phyloP scores from a whole-genome alignment of 257 asterid species.

The Plantago major region DNA sequence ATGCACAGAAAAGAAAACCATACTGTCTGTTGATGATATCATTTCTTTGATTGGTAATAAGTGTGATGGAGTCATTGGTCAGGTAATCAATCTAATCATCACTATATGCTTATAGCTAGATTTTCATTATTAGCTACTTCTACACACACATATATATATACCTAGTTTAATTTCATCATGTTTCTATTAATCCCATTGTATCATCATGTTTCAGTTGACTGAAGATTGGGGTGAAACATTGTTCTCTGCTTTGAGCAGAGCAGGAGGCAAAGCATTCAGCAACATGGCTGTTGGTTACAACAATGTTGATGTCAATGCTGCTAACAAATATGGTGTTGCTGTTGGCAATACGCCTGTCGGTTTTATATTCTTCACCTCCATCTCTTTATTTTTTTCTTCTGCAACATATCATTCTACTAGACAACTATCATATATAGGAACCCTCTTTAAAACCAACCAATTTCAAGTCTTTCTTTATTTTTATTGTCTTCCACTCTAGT shows the following conservation, averaged over 20 bases:
- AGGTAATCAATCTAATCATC: conserved; percentile 39
- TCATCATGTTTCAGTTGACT: conserved; percentile 59
- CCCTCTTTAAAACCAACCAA: neutral
- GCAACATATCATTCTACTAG: too few species aligned
- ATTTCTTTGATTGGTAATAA: conserved; percentile 69
- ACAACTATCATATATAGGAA: too few species aligned
- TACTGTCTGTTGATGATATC: conserved; percentile 87
- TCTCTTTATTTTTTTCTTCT: too few species aligned
- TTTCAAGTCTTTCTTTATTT: neutral
- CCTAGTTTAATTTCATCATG: too few species aligned
- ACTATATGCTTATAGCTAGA: too few species aligned
- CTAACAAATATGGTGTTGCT: conserved; percentile 83
- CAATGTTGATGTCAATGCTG: conserved; percentile 88
- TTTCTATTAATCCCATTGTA: too few species aligned
- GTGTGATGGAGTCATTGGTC: conserved; percentile 97
- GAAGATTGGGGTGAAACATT: conserved; percentile 94
- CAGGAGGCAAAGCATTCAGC: conserved; percentile 95
- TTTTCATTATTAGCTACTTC: too few species aligned
- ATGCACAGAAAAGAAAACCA: conserved; percentile 85
- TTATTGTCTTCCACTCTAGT: too few species aligned
- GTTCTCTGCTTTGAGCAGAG: conserved; percentile 84
- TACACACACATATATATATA: too few species aligned
- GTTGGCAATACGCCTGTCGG: conserved; percentile 95
- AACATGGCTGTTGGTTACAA: conserved; percentile 99
- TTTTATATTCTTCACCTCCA: conserved; percentile 14